These are phyloP conservation scores for Dendrocalamus sinicus DNA, from an alignment of 176 grass and related monocot species.

Conservation along the genomic window DNA sequence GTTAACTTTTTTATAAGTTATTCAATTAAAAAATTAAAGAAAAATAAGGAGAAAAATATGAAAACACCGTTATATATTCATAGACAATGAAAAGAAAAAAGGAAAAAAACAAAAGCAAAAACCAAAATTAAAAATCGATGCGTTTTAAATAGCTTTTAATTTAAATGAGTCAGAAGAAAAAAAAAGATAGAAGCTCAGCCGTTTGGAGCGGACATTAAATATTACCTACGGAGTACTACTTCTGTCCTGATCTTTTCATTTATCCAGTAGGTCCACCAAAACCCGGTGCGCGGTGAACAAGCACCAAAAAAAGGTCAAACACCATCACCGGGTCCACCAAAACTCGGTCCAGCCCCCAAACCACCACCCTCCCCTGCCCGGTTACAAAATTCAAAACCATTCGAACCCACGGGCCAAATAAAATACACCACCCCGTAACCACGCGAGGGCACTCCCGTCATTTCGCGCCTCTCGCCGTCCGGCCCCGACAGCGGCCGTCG, in stretches of 20 bases:
- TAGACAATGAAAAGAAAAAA: no score
- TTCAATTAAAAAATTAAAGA: no score
- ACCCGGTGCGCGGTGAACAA: neutral
- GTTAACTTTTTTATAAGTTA: no score
- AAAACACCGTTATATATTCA: no score
- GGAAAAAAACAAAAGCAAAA: no score
- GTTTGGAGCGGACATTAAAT: no score
- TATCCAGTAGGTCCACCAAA: neutral
- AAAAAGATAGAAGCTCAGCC: no score
- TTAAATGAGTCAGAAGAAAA: accelerated
- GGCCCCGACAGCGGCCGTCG: neutral
- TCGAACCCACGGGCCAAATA: neutral
- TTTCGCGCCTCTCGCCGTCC: neutral
- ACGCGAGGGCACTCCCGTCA: slow-evolving; percentile 41
- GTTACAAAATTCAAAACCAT: slow-evolving; percentile 44
- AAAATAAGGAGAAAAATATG: no score
- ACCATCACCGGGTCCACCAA: neutral
- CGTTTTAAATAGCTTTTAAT: no score
- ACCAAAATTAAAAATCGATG: no score
- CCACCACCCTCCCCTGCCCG: neutral
- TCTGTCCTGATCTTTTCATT: neutral
- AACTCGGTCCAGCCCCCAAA: neutral
- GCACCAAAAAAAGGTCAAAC: neutral
- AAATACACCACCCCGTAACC: neutral
- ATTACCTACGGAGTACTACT: neutral